Conservation (phyloP, 2,329 filamentous ascomycete genomes). For the Huntiella decipiens region DNA sequence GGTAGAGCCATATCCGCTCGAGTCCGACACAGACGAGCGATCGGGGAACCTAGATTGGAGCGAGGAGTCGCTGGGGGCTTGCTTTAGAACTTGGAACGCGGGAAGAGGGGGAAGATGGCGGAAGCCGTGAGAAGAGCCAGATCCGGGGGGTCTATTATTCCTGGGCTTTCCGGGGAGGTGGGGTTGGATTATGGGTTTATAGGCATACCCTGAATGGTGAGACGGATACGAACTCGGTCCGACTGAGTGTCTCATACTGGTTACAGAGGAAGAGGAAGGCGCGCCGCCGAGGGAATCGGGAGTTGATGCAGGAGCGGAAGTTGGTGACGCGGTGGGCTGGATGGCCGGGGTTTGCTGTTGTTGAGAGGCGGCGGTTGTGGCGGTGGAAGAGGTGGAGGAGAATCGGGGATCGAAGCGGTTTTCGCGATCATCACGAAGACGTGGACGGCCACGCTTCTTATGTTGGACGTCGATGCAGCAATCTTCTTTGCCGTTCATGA, state of each 20-base stretch:
- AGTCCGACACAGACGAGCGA: slow-evolving; percentile 28
- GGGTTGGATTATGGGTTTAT: neutral
- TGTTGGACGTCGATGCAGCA: slow-evolving; percentile 69
- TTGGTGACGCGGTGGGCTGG: too few relatives aligned
- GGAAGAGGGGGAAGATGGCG: neutral
- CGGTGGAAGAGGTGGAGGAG: slow-evolving; percentile 18
- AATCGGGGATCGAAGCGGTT: slow-evolving; percentile 35
- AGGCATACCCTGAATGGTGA: slow-evolving; percentile 21
- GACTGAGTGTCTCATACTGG: slow-evolving; percentile 7
- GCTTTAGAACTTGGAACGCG: slow-evolving; percentile 32
- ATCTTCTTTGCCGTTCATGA: slow-evolving; percentile 62
- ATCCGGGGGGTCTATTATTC: slow-evolving; percentile 22
- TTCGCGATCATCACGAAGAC: slow-evolving; percentile 54
- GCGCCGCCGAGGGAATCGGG: neutral
- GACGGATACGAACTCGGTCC: slow-evolving; percentile 9
- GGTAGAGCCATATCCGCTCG: slow-evolving; percentile 24
- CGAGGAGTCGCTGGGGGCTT: slow-evolving; percentile 28
- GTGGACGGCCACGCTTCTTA: slow-evolving; percentile 64
- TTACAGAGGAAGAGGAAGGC: too few relatives aligned
- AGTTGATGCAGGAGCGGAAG: too few relatives aligned
- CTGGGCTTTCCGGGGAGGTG: neutral
- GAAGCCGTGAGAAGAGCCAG: neutral
- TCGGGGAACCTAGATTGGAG: slow-evolving; percentile 31
- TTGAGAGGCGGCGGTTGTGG: neutral
- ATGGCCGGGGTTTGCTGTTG: too few relatives aligned